A percentile compares a stretch with the other conserved stretches of the same genome.
Conservation (phyloP, 805 yeast species). For the Wickerhamiella brachini region DNA sequence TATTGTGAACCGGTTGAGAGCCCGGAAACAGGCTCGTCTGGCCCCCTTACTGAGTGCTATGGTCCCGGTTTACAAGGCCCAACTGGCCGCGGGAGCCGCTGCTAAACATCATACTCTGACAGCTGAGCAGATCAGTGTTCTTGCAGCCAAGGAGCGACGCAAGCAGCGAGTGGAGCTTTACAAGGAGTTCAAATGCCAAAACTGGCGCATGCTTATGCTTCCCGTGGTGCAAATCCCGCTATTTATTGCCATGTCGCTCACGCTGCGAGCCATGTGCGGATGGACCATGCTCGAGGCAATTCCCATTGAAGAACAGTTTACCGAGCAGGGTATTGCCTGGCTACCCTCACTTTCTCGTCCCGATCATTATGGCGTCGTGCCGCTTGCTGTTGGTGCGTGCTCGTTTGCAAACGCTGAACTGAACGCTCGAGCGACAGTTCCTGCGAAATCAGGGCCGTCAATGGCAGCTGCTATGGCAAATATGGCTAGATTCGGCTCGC, state of each 20-base stretch:
- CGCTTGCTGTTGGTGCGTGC: conserved; percentile 55
- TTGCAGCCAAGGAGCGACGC: conserved; percentile 66
- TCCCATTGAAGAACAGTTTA: conserved; percentile 23
- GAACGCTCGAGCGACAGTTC: conserved; percentile 45
- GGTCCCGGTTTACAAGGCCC: conserved; percentile 55
- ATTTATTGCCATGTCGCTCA: conserved; percentile 68
- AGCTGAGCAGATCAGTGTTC: conserved; percentile 62
- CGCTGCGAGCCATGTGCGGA: conserved; percentile 65
- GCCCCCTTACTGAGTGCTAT: conserved; percentile 62
- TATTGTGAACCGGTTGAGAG: conserved; percentile 50
- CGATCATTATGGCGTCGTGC: conserved; percentile 52
- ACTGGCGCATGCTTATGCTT: conserved; percentile 56
- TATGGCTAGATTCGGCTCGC: conserved; percentile 57
- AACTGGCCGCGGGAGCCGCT: conserved; percentile 30
- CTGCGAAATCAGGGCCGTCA: conserved; percentile 19
- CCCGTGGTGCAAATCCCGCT: conserved; percentile 79
- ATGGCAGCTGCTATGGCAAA: conserved; percentile 36
- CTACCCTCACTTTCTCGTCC: conserved; percentile 41
- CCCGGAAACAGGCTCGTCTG: conserved; percentile 55
- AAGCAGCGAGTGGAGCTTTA: conserved; percentile 63
- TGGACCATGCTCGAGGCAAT: conserved; percentile 22
- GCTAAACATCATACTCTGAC: conserved; percentile 32
- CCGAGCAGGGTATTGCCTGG: conserved; percentile 48
- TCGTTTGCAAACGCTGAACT: conserved; percentile 73
- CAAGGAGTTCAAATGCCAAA: conserved; percentile 49